These are phyloP conservation scores for Populus hybrid DNA, from an alignment of 441 rosid genomes.

Conservation along the genomic window DNA sequence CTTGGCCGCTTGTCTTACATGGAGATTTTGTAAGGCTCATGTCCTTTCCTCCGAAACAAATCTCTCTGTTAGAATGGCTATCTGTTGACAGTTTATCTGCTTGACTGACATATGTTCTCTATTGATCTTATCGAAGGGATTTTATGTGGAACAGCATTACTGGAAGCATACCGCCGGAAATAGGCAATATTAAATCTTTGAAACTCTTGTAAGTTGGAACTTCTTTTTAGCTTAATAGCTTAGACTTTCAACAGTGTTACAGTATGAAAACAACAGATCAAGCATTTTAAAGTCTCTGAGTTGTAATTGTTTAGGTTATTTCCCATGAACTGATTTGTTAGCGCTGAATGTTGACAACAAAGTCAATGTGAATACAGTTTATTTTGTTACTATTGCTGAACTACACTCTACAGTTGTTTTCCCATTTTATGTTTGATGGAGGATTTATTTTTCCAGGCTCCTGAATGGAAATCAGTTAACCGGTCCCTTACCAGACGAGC, in stretches of 20 bases:
- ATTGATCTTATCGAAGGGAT: conserved; percentile 46
- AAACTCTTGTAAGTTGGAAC: conserved; percentile 67
- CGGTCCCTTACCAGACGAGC: conserved; percentile 82
- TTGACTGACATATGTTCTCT: conserved; percentile 17
- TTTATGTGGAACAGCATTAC: conserved; percentile 90
- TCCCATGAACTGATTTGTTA: not conserved
- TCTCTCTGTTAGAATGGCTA: not conserved
- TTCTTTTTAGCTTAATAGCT: conserved; percentile 11
- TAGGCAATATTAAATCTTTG: conserved; percentile 72
- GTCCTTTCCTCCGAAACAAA: not conserved
- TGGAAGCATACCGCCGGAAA: conserved; percentile 89
- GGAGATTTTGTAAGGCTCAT: conserved; percentile 57
- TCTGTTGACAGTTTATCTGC: not conserved
- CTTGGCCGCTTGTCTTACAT: conserved; percentile 66
- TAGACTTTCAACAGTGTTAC: not conserved
- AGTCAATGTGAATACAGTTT: not conserved
- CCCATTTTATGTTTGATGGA: conserved; percentile 17
- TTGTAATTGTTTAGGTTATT: not conserved
- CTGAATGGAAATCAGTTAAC: conserved; percentile 78
- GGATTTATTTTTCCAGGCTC: conserved; percentile 54
- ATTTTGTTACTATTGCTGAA: not conserved
- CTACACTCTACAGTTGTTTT: conserved; percentile 1
- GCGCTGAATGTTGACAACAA: not conserved
- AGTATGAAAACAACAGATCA: not conserved
- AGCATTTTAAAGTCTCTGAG: not conserved